phyloP scores from a whole-genome alignment of 2,329 filamentous ascomycete species.

The Aspergillus oerlinghausenensis region DNA sequence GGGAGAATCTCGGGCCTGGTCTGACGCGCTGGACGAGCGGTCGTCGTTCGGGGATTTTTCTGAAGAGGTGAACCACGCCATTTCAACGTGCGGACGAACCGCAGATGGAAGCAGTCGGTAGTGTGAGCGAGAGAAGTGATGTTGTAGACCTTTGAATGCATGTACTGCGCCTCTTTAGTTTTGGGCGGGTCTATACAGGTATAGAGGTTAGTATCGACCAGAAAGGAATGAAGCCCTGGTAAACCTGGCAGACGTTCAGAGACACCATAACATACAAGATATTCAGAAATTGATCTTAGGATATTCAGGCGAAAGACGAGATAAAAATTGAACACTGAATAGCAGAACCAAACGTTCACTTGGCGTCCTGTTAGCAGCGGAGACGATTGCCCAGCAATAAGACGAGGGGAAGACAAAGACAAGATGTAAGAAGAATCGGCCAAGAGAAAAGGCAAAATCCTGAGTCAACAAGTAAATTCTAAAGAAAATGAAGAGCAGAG shows the following conservation, averaged over 20 bases:
- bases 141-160: slow-evolving; percentile 28
- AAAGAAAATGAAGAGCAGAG: slow-evolving; percentile 8
- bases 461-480: not conserved
- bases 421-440: not conserved
- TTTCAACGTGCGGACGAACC: slow-evolving; percentile 36
- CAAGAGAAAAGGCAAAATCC: slow-evolving; percentile 3
- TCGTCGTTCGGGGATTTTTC: slow-evolving; percentile 14
- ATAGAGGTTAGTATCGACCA: not conserved
- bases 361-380: not conserved
- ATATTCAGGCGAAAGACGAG: not conserved
- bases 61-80: slow-evolving; percentile 30
- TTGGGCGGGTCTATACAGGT: not conserved
- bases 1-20: slow-evolving; percentile 19
- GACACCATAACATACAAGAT: slow-evolving; percentile 7
- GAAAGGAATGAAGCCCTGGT: not conserved
- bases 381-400: not conserved
- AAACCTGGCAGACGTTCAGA: not conserved
- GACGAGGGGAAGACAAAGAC: not conserved
- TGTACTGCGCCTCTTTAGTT: slow-evolving; percentile 22
- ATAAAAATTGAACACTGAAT: not conserved
- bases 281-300: slow-evolving; percentile 1
- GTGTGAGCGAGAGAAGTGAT: slow-evolving; percentile 21
- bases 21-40: slow-evolving; percentile 16
- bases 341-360: not conserved
- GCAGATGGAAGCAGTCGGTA: slow-evolving; percentile 29